phyloP scores from a whole-genome alignment of 83 land plant genomes.

The Isoetes engelmannii region DNA sequence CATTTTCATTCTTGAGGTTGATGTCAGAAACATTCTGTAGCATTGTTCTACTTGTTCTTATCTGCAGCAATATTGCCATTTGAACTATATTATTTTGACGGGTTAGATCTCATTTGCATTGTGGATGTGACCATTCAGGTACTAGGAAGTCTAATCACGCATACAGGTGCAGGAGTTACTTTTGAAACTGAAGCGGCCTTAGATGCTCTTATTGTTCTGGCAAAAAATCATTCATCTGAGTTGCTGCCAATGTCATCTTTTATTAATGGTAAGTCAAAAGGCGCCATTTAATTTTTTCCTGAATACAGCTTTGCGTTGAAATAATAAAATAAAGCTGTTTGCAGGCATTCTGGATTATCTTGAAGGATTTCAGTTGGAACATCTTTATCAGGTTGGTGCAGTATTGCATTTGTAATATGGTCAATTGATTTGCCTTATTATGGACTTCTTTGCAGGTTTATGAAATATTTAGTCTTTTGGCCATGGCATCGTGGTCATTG shows the following conservation, averaged over 20 bases:
- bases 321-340: neutral
- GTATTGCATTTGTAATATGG: neutral
- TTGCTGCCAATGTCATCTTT: slow-evolving; percentile 62
- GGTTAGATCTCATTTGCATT: too few species aligned
- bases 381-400: slow-evolving; percentile 57
- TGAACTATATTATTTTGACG: too few species aligned
- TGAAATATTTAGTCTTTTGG: slow-evolving; percentile 58
- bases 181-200: slow-evolving; percentile 77
- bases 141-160: slow-evolving; percentile 68
- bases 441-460: slow-evolving; percentile 50
- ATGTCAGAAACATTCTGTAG: too few species aligned
- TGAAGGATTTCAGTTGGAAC: slow-evolving; percentile 66
- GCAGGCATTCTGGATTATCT: slow-evolving; percentile 80
- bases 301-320: too few species aligned
- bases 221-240: slow-evolving; percentile 48
- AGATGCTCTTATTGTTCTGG: slow-evolving; percentile 52
- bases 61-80: too few species aligned
- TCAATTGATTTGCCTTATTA: neutral
- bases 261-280: slow-evolving; percentile 50
- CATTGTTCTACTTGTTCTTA: too few species aligned
- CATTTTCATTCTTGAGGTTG: too few species aligned
- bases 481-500: slow-evolving; percentile 41
- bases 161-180: slow-evolving; percentile 68
- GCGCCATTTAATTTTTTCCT: too few species aligned
- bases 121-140: slow-evolving; percentile 30